Conservation (phyloP, 1,139 yeast genomes). For the Casaregolazyma suthepensis region DNA sequence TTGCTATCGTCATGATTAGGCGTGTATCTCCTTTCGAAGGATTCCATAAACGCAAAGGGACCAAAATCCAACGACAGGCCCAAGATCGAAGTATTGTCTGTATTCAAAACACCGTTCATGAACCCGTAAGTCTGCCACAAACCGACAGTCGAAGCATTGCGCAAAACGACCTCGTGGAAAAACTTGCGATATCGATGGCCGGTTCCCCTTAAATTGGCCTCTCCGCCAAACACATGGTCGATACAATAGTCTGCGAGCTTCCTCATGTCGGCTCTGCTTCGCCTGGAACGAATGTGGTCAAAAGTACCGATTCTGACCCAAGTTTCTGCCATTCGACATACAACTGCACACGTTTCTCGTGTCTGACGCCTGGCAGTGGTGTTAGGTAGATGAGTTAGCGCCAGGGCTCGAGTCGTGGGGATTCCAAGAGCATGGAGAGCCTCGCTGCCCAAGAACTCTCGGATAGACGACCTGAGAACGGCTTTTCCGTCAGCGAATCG, state of each 20-base stretch:
- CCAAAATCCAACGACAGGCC: slow-evolving; percentile 93
- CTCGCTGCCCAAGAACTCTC: slow-evolving; percentile 86
- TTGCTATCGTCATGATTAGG: slow-evolving; percentile 85
- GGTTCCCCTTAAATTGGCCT: slow-evolving; percentile 18
- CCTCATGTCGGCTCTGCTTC: slow-evolving; percentile 58
- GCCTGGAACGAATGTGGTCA: slow-evolving; percentile 72
- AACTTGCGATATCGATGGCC: slow-evolving; percentile 52
- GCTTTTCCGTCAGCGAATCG: slow-evolving; percentile 98
- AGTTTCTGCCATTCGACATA: slow-evolving; percentile 73
- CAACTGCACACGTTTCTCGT: slow-evolving; percentile 75
- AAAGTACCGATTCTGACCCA: slow-evolving; percentile 93
- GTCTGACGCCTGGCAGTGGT: slow-evolving; percentile 71
- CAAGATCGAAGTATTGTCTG: slow-evolving; percentile 83
- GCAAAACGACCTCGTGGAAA: slow-evolving; percentile 59
- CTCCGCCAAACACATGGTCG: slow-evolving; percentile 50
- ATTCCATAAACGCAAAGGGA: slow-evolving; percentile 86
- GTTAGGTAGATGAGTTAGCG: slow-evolving; percentile 64
- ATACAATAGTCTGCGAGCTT: slow-evolving; percentile 69
- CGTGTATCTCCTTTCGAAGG: slow-evolving; percentile 72
- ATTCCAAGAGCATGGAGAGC: slow-evolving; percentile 74
- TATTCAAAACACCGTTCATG: slow-evolving; percentile 87
- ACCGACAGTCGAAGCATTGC: slow-evolving; percentile 77
- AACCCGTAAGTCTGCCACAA: slow-evolving; percentile 90
- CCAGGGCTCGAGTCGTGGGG: slow-evolving; percentile 79
- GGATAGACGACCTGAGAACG: slow-evolving; percentile 73